Evolutionary conservation across 257 asterid genomes (phyloP).

Genomic region (Capsicum rhomboideum): DNA sequence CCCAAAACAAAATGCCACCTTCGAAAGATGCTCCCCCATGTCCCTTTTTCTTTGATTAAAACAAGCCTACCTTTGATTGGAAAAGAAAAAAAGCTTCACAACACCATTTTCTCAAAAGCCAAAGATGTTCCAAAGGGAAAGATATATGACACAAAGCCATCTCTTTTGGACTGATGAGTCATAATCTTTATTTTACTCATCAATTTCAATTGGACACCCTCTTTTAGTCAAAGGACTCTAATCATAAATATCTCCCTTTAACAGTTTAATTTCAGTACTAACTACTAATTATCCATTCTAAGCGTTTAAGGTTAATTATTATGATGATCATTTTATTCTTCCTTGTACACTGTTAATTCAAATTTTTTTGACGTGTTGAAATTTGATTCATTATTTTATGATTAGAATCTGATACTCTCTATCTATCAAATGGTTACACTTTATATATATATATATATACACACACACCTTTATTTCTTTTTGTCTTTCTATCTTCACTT

Average conservation of each 20-base stretch:
- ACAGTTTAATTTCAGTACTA: not conserved
- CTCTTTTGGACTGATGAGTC: not conserved
- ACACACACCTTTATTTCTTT: not conserved
- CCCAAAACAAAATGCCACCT: conserved; percentile 7
- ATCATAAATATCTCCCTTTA: not conserved
- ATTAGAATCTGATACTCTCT: not conserved
- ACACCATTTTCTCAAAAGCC: conserved; percentile 1
- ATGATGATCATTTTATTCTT: not conserved
- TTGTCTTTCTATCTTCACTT: not conserved
- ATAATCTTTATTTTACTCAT: not conserved
- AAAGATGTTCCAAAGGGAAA: conserved; percentile 1
- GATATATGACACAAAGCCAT: not conserved
- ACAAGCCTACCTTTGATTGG: not conserved
- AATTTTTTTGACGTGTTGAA: not conserved
- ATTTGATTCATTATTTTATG: not conserved
- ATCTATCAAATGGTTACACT: not conserved
- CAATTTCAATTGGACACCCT: not conserved
- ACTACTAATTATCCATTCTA: not conserved
- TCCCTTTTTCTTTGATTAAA: not conserved
- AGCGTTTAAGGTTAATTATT: not conserved
- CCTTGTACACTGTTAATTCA: not conserved
- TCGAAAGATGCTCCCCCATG: conserved; percentile 16
- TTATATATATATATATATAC: no score
- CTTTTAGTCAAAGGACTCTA: not conserved
- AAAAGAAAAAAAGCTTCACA: not conserved